Base-by-base conservation (phyloP, 345 rosid genomes). In the Moricandia arvensis region DNA sequence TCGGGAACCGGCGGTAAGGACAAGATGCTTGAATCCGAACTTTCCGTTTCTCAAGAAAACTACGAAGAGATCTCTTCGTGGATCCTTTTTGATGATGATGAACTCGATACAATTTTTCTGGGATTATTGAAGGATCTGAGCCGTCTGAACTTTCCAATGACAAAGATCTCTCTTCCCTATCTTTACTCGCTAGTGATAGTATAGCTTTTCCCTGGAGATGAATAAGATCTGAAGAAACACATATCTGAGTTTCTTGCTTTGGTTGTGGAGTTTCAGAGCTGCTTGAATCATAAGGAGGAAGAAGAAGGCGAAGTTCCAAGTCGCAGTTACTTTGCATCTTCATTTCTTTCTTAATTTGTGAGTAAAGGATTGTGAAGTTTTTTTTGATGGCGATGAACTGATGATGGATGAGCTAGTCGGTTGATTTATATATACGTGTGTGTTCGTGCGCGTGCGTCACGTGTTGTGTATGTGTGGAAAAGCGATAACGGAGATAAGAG, bases 31-130 rank as follows among this genome's bases (percentile, higher is more conserved):
- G 77, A 74, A 41, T 66, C 59, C 71, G 49, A 74, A 58, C 59
- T 55, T 43, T 66, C n/a, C 78, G 59, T 43, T 74, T 74, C 35
- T 74, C 37, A 43, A 74, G 78, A 66, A 74, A 74, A 41, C 8
- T 57, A n/a, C 35, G 72, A 57, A 74, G 78, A 57, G 78, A 74
- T 30, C 78, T 66, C 35, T 30, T 74, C 78, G 58, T 74, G 4
- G 72, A 74, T 2, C 58, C 59, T 27, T 66, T 74, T 31, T 74
- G 78, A 12, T 31, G 78, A 12, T 31, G 59, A 18, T 66, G 16
- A 41, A 30, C 2, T 18, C 47, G 18, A 10, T 24, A 38, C 47
- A 41, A 18, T 29, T n/a, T 30, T 1, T 18, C 43, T 30, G 49
- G 16, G 1, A 9, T 57, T 12, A 3, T 8, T 13, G 66, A 21